A percentile compares a stretch with the other conserved stretches of the same genome.
These are phyloP conservation scores for Ampelomyces quisqualis DNA, from an alignment of 2,329 filamentous ascomycete species.

Conservation along the genomic window DNA sequence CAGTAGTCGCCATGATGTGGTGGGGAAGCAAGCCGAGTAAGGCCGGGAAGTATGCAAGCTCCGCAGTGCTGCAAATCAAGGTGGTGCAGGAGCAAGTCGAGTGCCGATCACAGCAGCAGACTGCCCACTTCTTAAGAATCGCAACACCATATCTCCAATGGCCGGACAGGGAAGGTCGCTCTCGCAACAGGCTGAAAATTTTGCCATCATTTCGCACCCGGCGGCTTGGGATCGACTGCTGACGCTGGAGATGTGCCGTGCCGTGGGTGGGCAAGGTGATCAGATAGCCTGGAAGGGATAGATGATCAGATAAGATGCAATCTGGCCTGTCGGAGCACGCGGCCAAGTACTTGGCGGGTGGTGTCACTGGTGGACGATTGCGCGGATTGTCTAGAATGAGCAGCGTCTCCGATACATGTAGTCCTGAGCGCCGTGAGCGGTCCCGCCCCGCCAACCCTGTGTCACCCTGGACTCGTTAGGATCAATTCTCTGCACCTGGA, in stretches of 20 bases:
- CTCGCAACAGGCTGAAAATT: constrained; percentile 19
- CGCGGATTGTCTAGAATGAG: constrained; percentile 13
- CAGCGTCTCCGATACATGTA: constrained; percentile 11
- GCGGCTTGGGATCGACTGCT: constrained; percentile 25
- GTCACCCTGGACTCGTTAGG: too few species aligned
- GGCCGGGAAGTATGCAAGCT: constrained; percentile 12
- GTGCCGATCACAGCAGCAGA: constrained; percentile 12
- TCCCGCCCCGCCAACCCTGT: too few species aligned
- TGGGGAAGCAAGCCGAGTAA: constrained; percentile 5
- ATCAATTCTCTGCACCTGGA: too few species aligned
- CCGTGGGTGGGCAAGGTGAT: constrained; percentile 24
- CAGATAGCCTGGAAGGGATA: constrained; percentile 34
- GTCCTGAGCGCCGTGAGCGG: constrained; percentile 7
- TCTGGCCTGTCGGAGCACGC: constrained; percentile 14
- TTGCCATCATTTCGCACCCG: constrained; percentile 19
- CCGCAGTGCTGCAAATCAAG: constrained; percentile 10
- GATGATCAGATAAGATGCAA: constrained; percentile 36
- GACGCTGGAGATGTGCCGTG: constrained; percentile 14
- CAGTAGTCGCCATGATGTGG: constrained; percentile 14
- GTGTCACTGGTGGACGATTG: constrained; percentile 10
- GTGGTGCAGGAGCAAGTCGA: constrained; percentile 7
- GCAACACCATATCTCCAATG: constrained; percentile 19
- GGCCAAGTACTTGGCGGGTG: constrained; percentile 19
- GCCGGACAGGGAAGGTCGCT: constrained; percentile 23
- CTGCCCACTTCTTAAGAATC: constrained; percentile 19